A percentile compares a stretch with the other conserved stretches of the same genome.
Conservation (phyloP, 177 flowering plant species). For the Vitis hybrid region DNA sequence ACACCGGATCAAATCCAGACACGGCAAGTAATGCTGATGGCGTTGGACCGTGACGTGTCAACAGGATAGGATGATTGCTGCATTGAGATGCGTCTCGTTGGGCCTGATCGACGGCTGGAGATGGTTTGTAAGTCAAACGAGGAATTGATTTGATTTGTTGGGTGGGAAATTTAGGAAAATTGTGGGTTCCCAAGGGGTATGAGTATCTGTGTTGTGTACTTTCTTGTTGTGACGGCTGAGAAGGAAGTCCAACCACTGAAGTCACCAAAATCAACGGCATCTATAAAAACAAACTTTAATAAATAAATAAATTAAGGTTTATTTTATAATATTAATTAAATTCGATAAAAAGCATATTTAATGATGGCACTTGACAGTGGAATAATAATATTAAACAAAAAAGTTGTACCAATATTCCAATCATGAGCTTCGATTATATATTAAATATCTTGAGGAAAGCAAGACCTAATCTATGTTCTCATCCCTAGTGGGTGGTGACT, state of each 20-base stretch:
- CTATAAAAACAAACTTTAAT: too few species aligned
- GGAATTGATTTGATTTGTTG: slow-evolving; percentile 10
- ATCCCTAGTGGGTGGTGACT: too few species aligned
- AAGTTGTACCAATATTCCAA: too few species aligned
- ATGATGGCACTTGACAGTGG: too few species aligned
- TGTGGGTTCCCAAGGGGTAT: slow-evolving; percentile 7
- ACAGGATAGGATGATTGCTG: slow-evolving; percentile 5
- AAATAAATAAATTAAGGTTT: neutral
- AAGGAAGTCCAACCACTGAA: neutral
- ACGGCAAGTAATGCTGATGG: slow-evolving; percentile 16
- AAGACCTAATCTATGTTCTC: too few species aligned
- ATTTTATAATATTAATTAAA: neutral
- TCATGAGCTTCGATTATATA: too few species aligned
- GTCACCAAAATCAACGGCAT: too few species aligned
- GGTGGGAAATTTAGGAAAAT: slow-evolving; percentile 2
- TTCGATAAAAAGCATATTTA: too few species aligned
- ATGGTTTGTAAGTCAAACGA: neutral
- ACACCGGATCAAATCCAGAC: slow-evolving; percentile 2
- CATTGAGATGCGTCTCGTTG: slow-evolving; percentile 1
- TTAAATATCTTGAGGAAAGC: too few species aligned
- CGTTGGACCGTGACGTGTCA: slow-evolving; percentile 21
- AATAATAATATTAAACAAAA: too few species aligned
- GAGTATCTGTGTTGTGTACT: slow-evolving; percentile 1
- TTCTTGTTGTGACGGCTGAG: neutral
- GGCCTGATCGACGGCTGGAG: slow-evolving; percentile 3